phyloP scores from a whole-genome alignment of 352 stramenopile species.

The Globisporangium rhizosaccharum region DNA sequence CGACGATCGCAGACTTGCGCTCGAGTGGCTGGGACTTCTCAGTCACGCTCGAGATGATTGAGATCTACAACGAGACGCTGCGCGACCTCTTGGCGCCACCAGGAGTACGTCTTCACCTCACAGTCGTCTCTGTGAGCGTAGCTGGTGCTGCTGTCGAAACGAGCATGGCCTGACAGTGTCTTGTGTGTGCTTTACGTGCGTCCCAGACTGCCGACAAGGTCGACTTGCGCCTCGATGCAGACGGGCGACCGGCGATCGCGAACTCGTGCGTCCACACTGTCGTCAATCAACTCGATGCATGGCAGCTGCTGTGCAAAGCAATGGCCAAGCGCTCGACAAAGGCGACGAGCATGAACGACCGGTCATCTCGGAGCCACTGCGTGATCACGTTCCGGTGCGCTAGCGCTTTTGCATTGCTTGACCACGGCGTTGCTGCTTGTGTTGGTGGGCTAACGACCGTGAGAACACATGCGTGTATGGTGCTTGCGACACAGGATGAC shows the following conservation, averaged over 20 bases:
- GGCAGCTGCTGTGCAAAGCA: slow-evolving; percentile 55
- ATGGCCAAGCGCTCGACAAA: slow-evolving; percentile 69
- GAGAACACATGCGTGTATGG: neutral
- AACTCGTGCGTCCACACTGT: slow-evolving; percentile 64
- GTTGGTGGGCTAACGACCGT: neutral
- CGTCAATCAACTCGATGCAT: slow-evolving; percentile 52
- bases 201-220: slow-evolving; percentile 58
- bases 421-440: neutral
- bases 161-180: neutral
- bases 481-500: slow-evolving; percentile 28
- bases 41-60: slow-evolving; percentile 85
- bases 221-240: slow-evolving; percentile 57
- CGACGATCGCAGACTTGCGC: slow-evolving; percentile 48
- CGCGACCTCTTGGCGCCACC: slow-evolving; percentile 86
- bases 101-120: slow-evolving; percentile 27
- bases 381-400: slow-evolving; percentile 77
- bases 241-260: slow-evolving; percentile 55
- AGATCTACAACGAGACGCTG: slow-evolving; percentile 98
- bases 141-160: neutral
- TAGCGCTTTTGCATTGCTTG: neutral
- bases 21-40: slow-evolving; percentile 71
- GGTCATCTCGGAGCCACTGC: slow-evolving; percentile 79
- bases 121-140: neutral
- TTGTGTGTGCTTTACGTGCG: neutral
- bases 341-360: slow-evolving; percentile 81